These are phyloP conservation scores for Phytophthora sp. DNA, from an alignment of 352 stramenopile species.

Conservation along the genomic window DNA sequence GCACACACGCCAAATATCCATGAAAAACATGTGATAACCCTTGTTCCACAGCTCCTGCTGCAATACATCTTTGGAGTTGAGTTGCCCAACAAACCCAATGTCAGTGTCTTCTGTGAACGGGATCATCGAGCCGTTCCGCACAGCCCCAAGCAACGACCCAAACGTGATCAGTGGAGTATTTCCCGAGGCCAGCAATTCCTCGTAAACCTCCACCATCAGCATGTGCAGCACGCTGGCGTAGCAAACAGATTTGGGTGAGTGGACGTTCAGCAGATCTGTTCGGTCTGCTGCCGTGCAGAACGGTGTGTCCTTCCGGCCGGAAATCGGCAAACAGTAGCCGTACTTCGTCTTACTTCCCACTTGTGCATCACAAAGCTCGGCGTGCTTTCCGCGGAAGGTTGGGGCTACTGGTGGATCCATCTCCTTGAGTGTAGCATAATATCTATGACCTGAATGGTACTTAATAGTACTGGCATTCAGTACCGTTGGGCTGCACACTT, in stretches of 20 bases:
- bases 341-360: constrained; percentile 3
- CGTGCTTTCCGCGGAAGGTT: constrained; percentile 31
- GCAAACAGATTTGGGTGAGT: constrained; percentile 39
- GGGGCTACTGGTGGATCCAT: constrained; percentile 23
- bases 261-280: constrained; percentile 42
- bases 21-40: constrained; percentile 60
- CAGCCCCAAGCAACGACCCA: constrained; percentile 53
- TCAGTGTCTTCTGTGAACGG: constrained; percentile 66
- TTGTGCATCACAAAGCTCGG: constrained; percentile 19
- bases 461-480: constrained; percentile 18
- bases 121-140: constrained; percentile 57
- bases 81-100: constrained; percentile 40
- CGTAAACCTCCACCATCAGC: constrained; percentile 62
- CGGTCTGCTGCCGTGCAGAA: constrained; percentile 52
- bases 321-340: constrained; percentile 61
- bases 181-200: constrained; percentile 35
- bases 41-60: constrained; percentile 31
- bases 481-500: constrained; percentile 8
- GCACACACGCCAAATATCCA: constrained; percentile 49
- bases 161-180: constrained; percentile 44
- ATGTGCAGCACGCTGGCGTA: constrained; percentile 61
- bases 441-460: constrained; percentile 28
- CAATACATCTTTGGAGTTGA: constrained; percentile 19
- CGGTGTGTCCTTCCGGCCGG: constrained; percentile 46
- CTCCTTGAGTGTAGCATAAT: constrained; percentile 20